Percentiles rank a stretch among this genome's conserved stretches.
These are phyloP conservation scores for Leccinum subgranulosum DNA, from an alignment of 768 basidiomycete genomes.

Conservation along the genomic window DNA sequence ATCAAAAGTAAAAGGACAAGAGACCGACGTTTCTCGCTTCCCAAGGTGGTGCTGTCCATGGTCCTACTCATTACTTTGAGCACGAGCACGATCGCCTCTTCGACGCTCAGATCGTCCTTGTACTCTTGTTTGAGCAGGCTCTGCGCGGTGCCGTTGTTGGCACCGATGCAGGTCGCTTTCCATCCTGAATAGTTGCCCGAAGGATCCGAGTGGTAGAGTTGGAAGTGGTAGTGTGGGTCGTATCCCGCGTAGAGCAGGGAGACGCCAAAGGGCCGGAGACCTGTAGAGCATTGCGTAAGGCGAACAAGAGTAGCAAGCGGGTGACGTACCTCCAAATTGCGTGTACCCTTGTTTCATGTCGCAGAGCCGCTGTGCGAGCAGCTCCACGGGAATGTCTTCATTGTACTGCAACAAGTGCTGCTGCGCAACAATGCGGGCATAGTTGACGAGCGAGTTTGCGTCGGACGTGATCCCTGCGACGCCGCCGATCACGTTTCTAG, in stretches of 20 bases:
- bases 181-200: constrained; percentile 98
- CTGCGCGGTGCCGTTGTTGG: constrained; percentile 95
- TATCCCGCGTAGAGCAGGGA: constrained; percentile 96
- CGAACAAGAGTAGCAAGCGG: not conserved
- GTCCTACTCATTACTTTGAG: constrained; percentile 98
- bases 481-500: constrained; percentile 85
- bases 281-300: constrained; percentile 27
- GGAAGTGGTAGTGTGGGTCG: constrained; percentile 94
- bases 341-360: constrained; percentile 99
- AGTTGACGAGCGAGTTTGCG: constrained; percentile 96
- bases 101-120: constrained; percentile 88
- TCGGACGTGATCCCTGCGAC: constrained; percentile 97
- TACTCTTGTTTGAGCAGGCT: constrained; percentile 97
- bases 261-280: constrained; percentile 97
- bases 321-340: constrained; percentile 81
- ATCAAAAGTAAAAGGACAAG: constrained; percentile 21
- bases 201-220: constrained; percentile 97
- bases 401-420: constrained; percentile 86
- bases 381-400: constrained; percentile 96
- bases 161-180: constrained; percentile 99
- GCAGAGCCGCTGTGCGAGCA: constrained; percentile 89
- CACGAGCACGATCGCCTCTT: constrained; percentile 90
- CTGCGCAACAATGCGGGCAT: constrained; percentile 87
- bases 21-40: constrained; percentile 89
- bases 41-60: constrained; percentile 97